Evolutionary conservation across 139 green algal genomes (phyloP).

Genomic region (Closterium sp.): DNA sequence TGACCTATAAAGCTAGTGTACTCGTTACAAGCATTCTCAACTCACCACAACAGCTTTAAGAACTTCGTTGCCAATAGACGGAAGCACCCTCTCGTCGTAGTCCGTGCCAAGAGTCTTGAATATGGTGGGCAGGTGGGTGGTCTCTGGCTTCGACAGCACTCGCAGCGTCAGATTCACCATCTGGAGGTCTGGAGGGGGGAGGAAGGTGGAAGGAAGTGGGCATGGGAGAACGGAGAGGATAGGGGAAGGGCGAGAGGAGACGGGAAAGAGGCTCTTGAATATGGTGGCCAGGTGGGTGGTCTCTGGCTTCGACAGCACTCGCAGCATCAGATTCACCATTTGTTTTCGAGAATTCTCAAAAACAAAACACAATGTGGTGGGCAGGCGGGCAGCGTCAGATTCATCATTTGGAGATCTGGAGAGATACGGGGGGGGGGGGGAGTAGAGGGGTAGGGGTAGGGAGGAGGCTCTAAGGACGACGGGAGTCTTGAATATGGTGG

Average conservation of each 20-base stretch:
- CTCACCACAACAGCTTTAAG: slow-evolving; percentile 88
- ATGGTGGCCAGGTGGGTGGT: slow-evolving; percentile 78
- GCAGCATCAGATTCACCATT: slow-evolving; percentile 93
- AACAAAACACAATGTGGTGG: too few species aligned
- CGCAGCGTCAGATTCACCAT: slow-evolving; percentile 99
- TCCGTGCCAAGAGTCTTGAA: slow-evolving; percentile 91
- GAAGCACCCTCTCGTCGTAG: slow-evolving; percentile 98
- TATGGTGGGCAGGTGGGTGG: too few species aligned
- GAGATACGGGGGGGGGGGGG: not conserved
- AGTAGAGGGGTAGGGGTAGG: not conserved
- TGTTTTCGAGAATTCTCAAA: too few species aligned
- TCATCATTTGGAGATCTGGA: slow-evolving; percentile 90
- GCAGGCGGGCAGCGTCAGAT: too few species aligned
- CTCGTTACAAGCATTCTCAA: not conserved
- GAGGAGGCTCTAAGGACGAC: too few species aligned
- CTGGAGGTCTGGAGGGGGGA: slow-evolving; percentile 82
- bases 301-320: slow-evolving; percentile 90
- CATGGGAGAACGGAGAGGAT: not conserved
- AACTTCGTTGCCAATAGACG: slow-evolving; percentile 98
- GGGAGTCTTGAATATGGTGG: not conserved
- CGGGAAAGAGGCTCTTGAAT: too few species aligned
- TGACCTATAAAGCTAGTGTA: too few species aligned
- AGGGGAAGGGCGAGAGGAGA: too few species aligned
- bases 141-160: slow-evolving; percentile 89
- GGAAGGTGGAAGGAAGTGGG: not conserved